Evolutionary conservation across 1,284 basidiomycete genomes (phyloP), one percentile per base, ranked within the genome.

Genomic region (Marasmius fiardii): DNA sequence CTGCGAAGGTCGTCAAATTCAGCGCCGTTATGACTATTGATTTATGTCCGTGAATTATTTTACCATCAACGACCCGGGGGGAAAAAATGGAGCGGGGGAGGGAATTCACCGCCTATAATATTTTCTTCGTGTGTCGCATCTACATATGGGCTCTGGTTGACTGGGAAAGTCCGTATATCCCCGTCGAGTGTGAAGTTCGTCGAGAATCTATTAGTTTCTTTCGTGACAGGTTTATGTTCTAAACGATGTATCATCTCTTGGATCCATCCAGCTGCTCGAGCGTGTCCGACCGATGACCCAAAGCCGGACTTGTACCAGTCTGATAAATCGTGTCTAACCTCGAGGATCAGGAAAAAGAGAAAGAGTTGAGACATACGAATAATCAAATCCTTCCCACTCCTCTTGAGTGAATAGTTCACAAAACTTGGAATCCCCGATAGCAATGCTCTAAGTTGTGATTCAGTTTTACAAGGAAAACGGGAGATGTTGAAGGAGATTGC

Each of bases 371-470:
- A 76, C 86, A 58, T 64, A 90, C 83, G 85, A 76, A 59, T 95
- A 95, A 67, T 93, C 83, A 68, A 92, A 95, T 10, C 91, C 92
- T 63, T 88, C 81, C 88, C 93, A 95, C 68, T 97, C 94, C 45
- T 92, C 86, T 65, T 89, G 78, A 0, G 90, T 94, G 71, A 98
- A 98, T 1, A 98, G 75, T 52, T 83, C 82, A 64, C 95, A 98
- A 72, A 96, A 97, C 61, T 85, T 87, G 24, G 90, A 93, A 66
- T 90, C 94, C 1, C 94, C 95, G 16, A 96, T 78, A 0, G 93
- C 89, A 39, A 95, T 92, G 2, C 94, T 96, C 86, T 93, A n/a
- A 65, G 53, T 60, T 6, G 12, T 14, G 35, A 10, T 8, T 20
- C 18, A 23, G 3, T n/a, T n/a, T 28, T 16, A 37, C 7, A 2